phyloP scores from a whole-genome alignment of 768 basidiomycete species.

The Collybia nuda region DNA sequence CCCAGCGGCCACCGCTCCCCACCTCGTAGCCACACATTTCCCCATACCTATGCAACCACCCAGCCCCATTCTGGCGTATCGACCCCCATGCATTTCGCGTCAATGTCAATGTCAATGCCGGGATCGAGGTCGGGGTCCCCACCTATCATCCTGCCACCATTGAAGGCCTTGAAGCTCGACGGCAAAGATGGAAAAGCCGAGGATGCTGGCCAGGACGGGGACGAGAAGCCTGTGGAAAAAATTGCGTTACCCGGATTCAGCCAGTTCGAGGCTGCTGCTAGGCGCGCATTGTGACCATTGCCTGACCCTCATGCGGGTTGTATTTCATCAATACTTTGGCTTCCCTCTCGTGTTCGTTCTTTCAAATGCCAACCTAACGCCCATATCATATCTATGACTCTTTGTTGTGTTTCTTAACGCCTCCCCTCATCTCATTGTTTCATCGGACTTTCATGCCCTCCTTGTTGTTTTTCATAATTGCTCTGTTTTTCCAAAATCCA shows the following conservation, averaged over 20 bases:
- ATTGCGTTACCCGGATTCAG: constrained; percentile 64
- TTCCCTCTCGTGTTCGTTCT: no score
- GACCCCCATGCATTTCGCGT: constrained; percentile 16
- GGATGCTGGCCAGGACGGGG: constrained; percentile 10
- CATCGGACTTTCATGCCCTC: no score
- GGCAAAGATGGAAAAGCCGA: constrained; percentile 16
- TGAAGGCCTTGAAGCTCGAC: constrained; percentile 34
- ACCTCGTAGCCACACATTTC: constrained; percentile 12
- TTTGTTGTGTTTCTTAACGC: no score
- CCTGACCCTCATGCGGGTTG: no score
- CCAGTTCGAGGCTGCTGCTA: constrained; percentile 56
- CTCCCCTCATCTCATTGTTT: no score
- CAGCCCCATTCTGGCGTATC: constrained; percentile 21
- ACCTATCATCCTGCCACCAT: constrained; percentile 70
- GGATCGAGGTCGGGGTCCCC: constrained; percentile 65
- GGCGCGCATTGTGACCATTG: no score
- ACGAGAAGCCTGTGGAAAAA: constrained; percentile 20
- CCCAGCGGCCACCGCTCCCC: constrained; percentile 8
- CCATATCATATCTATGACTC: no score
- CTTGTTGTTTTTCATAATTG: no score
- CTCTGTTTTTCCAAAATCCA: no score
- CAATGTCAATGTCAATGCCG: constrained; percentile 41
- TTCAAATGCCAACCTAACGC: no score
- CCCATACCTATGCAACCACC: constrained; percentile 8
- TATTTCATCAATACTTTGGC: no score